A percentile compares a stretch with the other conserved stretches of the same genome.
phyloP scores from a whole-genome alignment of 2,329 filamentous ascomycete species.

The Capronia coronata region DNA sequence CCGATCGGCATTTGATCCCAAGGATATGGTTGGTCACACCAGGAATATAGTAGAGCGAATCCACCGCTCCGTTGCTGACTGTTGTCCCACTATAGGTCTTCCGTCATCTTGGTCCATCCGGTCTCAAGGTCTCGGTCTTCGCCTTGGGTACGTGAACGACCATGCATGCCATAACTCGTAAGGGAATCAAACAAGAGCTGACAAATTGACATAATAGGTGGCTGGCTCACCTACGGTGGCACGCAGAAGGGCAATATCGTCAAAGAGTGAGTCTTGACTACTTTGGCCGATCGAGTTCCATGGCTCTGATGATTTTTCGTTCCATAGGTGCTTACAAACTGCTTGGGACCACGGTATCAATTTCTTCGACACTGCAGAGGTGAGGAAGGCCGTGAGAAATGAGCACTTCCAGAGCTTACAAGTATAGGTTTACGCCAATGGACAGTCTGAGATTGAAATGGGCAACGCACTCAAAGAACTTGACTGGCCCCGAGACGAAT shows the following conservation, averaged over 20 bases:
- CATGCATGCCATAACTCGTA: background rate
- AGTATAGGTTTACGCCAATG: slow-evolving; percentile 41
- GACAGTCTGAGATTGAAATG: slow-evolving; percentile 50
- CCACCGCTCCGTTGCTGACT: background rate
- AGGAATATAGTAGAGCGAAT: background rate
- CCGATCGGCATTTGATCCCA: slow-evolving; percentile 23
- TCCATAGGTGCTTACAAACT: slow-evolving; percentile 41
- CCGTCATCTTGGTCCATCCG: slow-evolving; percentile 60
- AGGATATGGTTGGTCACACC: slow-evolving; percentile 20
- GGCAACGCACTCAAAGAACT: slow-evolving; percentile 52
- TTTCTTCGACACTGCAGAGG: slow-evolving; percentile 54
- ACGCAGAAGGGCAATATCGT: slow-evolving; percentile 54
- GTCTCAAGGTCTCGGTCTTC: slow-evolving; percentile 66
- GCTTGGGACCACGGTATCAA: slow-evolving; percentile 54
- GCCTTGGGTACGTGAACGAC: slow-evolving; percentile 46
- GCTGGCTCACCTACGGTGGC: slow-evolving; percentile 47
- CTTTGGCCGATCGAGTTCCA: background rate
- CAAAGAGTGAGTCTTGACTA: slow-evolving; percentile 44
- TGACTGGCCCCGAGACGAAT: slow-evolving; percentile 51
- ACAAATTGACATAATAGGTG: slow-evolving; percentile 25
- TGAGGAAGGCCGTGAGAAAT: slow-evolving; percentile 14
- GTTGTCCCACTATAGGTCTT: slow-evolving; percentile 38
- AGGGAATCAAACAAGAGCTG: background rate
- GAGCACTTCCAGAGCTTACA: background rate
- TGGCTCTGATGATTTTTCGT: slow-evolving; percentile 18